A percentile compares a stretch with the other conserved stretches of the same genome.
These are phyloP conservation scores for Sugiyamaella sp. DNA, from an alignment of 1,139 yeast genomes.

Conservation along the genomic window DNA sequence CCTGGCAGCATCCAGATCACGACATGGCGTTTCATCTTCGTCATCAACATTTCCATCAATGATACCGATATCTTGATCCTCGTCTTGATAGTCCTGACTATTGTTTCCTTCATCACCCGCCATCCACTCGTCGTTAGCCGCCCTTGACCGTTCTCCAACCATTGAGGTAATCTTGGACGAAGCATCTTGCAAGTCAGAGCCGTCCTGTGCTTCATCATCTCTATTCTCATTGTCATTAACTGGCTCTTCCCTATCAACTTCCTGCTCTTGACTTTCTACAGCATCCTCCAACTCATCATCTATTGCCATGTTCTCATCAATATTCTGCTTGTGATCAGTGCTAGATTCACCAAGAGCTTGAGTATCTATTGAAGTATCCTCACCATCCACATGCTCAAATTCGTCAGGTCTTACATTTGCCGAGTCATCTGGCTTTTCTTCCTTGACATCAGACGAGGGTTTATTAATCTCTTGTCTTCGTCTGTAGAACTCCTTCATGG, in stretches of 20 bases:
- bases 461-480: slow-evolving; percentile 80
- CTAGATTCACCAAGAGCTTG: slow-evolving; percentile 94
- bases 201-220: slow-evolving; percentile 28
- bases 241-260: slow-evolving; percentile 38
- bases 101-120: slow-evolving; percentile 20
- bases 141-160: slow-evolving; percentile 28
- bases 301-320: slow-evolving; percentile 85
- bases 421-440: slow-evolving; percentile 51
- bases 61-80: slow-evolving; percentile 28
- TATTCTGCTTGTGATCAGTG: slow-evolving; percentile 72
- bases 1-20: slow-evolving; percentile 67
- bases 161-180: slow-evolving; percentile 27
- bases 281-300: slow-evolving; percentile 49
- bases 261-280: slow-evolving; percentile 26
- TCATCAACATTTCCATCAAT: slow-evolving; percentile 28
- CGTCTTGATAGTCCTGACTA: slow-evolving; percentile 22
- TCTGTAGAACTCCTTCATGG: slow-evolving; percentile 87
- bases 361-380: slow-evolving; percentile 69
- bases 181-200: slow-evolving; percentile 21
- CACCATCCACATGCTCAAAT: slow-evolving; percentile 87
- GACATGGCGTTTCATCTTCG: slow-evolving; percentile 51
- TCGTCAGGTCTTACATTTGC: slow-evolving; percentile 77
- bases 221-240: slow-evolving; percentile 10
- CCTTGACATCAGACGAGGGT: slow-evolving; percentile 43
- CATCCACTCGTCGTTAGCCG: slow-evolving; percentile 11